A percentile compares a stretch with the other conserved stretches of the same genome.
Conservation (phyloP, 2,329 filamentous ascomycete genomes). For the Parascedosporium putredinis region DNA sequence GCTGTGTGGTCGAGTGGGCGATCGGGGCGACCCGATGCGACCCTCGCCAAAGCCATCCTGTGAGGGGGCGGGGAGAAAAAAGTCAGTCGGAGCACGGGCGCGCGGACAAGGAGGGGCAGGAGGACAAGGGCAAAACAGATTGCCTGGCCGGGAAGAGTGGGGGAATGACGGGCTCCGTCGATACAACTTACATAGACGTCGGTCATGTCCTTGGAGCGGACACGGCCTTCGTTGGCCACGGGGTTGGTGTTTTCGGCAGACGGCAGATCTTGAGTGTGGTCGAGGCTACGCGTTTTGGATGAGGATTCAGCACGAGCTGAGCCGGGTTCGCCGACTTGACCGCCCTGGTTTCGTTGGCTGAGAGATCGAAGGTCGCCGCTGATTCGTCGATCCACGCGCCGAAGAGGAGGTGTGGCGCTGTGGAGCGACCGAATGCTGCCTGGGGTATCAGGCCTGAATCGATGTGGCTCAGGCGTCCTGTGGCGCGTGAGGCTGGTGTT, state of each 20-base stretch:
- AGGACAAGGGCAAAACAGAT: slow-evolving; percentile 3
- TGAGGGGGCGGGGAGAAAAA: slow-evolving; percentile 8
- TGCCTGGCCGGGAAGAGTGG: no score
- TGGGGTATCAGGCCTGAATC: slow-evolving; percentile 53
- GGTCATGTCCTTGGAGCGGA: slow-evolving; percentile 74
- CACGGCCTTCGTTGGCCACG: slow-evolving; percentile 78
- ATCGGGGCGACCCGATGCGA: slow-evolving; percentile 74
- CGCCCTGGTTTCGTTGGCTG: slow-evolving; percentile 39
- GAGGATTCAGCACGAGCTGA: slow-evolving; percentile 9
- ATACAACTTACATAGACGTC: slow-evolving; percentile 87
- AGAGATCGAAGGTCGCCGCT: slow-evolving; percentile 61
- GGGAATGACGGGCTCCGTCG: no score
- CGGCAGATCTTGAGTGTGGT: slow-evolving; percentile 12
- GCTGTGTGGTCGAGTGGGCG: slow-evolving; percentile 87
- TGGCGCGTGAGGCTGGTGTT: slow-evolving; percentile 43
- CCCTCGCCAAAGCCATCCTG: slow-evolving; percentile 93
- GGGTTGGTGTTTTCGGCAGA: slow-evolving; percentile 40
- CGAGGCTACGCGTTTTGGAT: slow-evolving; percentile 4
- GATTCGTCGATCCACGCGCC: slow-evolving; percentile 55
- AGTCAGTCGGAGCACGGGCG: slow-evolving; percentile 14
- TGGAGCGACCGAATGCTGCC: slow-evolving; percentile 35
- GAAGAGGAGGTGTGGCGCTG: slow-evolving; percentile 55
- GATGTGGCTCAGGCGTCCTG: slow-evolving; percentile 42
- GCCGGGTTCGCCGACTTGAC: slow-evolving; percentile 3
- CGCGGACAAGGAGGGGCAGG: background rate